Evolutionary conservation across 768 basidiomycete genomes (phyloP), one percentile per base, ranked within the genome.

Genomic region (Tylopilus sp.): DNA sequence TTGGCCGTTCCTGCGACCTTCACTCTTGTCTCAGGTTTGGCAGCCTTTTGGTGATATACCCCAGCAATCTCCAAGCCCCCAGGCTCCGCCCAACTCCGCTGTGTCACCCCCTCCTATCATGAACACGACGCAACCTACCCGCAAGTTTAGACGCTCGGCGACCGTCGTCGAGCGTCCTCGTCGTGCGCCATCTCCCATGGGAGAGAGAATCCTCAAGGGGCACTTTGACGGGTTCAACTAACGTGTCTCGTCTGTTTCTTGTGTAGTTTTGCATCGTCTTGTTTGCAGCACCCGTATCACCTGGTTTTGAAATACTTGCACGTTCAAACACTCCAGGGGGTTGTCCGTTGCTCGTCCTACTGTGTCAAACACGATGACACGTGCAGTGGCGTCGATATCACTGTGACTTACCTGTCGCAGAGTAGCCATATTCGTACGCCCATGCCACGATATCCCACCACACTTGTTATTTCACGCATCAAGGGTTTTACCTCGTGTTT

Each of bases 151-250:
- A 50, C 83, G 86, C 18, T 78, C 85, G n/a, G 80, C 84, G 4
- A 86, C 85, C 18, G 64, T 85, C 48, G 53, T 45, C 8, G 77
- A 76, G 13, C 77, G 77, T 44, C 77, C 77, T 10, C 82, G 79
- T 49, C 75, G 82, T 54, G 88, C 86, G 3, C 90, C 89, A 18
- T 90, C 88, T 35, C 90, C 90, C 6, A 92, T 91, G 91, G 91
- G 90, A 56, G 91, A 93, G 71, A 78, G 91, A 52, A 91, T 93
- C 53, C 78, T 93, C 59, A 93, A 89, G 74, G 91, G 91, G 9
- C 91, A 93, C 61, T 93, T 92, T 59, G 91, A 93, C 64, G 86
- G 91, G 44, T 93, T 93, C 76, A 88, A 89, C 64, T 91, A 70
- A 78, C 35, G 49, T 47, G 50, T 47, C 31, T 12, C 47, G 36